Evolutionary conservation across 2,329 filamentous ascomycete species (phyloP).

Genomic region (Gyromitra esculenta): DNA sequence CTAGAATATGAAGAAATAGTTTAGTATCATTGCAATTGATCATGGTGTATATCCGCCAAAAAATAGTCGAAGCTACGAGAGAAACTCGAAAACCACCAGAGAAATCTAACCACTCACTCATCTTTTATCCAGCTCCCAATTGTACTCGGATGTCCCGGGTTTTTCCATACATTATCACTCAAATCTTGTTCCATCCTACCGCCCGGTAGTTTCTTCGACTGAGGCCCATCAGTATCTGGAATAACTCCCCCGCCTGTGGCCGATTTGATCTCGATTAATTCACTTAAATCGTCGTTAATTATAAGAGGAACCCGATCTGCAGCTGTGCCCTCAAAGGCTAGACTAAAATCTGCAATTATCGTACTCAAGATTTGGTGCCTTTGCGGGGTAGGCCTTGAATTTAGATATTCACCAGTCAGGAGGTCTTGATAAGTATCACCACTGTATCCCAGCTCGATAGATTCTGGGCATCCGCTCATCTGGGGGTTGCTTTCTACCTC

Average conservation of each 20-base stretch:
- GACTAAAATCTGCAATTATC: not conserved
- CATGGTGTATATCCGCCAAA: not conserved
- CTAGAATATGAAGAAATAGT: not conserved
- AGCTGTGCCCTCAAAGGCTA: not conserved
- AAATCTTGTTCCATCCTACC: not conserved
- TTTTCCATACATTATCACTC: slow-evolving; percentile 15
- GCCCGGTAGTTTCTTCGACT: not conserved
- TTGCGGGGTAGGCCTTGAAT: not conserved
- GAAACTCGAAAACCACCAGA: not conserved
- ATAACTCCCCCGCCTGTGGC: too few relatives aligned
- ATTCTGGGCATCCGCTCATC: not conserved
- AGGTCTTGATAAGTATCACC: not conserved
- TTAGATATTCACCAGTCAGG: too few relatives aligned
- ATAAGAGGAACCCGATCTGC: not conserved
- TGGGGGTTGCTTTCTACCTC: not conserved
- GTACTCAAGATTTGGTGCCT: not conserved
- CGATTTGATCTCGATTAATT: not conserved
- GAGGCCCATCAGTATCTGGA: not conserved
- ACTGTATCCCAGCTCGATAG: not conserved
- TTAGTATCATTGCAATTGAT: not conserved
- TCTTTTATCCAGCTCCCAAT: slow-evolving; percentile 18
- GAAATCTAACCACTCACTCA: not conserved
- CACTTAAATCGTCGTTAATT: not conserved
- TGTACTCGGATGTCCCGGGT: not conserved
- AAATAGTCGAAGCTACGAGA: not conserved